Evolutionary conservation across 73 alveolate species (phyloP).

Genomic region (Paramecium octaurelia): DNA sequence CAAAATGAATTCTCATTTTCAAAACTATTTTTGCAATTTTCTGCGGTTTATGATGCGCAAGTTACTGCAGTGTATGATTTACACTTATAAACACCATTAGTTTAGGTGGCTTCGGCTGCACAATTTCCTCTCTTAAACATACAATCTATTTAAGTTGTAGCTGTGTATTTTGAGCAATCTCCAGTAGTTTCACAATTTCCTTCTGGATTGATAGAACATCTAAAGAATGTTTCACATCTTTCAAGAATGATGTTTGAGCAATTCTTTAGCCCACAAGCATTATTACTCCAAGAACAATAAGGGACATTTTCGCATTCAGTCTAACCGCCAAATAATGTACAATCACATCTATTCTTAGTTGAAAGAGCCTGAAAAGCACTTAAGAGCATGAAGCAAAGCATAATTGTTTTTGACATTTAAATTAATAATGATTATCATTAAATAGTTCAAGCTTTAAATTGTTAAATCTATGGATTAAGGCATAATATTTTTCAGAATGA

Average conservation of each 20-base stretch:
- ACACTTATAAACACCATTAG: neutral
- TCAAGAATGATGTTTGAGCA: neutral
- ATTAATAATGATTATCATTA: neutral
- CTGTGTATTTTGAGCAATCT: neutral
- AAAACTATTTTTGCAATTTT: neutral
- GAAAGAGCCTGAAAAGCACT: neutral
- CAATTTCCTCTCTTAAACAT: neutral
- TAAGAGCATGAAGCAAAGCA: neutral
- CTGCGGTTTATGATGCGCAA: neutral
- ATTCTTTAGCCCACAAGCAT: neutral
- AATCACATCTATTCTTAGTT: neutral
- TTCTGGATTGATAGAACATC: neutral
- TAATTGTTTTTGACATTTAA: neutral
- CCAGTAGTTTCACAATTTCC: neutral
- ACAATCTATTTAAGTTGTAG: neutral
- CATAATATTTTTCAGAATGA: neutral
- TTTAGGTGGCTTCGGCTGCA: neutral
- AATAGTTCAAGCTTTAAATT: neutral
- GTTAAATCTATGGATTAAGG: neutral
- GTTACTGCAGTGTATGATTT: neutral
- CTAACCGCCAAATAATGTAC: neutral
- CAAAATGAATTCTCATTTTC: constrained; percentile 1
- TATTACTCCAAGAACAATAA: neutral
- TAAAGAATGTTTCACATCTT: neutral
- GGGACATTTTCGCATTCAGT: neutral